These are phyloP conservation scores for Hepatocystis sp. DNA, from an alignment of 169 alveolate genomes.

Conservation along the genomic window DNA sequence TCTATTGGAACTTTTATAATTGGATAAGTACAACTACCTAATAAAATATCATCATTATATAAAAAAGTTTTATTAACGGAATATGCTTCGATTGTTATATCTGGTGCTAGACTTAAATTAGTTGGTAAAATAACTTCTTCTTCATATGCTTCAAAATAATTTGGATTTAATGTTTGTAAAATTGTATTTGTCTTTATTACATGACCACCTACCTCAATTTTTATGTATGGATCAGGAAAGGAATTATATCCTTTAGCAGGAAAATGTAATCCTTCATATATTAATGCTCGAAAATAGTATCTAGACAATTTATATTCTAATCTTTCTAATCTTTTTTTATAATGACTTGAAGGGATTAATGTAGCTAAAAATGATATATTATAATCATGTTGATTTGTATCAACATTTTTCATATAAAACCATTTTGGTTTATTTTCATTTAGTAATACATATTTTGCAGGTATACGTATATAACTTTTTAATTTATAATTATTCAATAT, in stretches of 20 bases:
- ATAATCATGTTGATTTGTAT: constrained; percentile 74
- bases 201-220: constrained; percentile 90
- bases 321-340: constrained; percentile 84
- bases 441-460: constrained; percentile 79
- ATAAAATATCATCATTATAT: constrained; percentile 75
- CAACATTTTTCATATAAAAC: constrained; percentile 81
- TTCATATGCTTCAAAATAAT: constrained; percentile 91
- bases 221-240: constrained; percentile 83
- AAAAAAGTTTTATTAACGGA: constrained; percentile 80
- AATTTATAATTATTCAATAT: constrained; percentile 34
- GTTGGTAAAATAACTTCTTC: constrained; percentile 89
- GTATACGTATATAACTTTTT: constrained; percentile 76
- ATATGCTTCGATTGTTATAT: constrained; percentile 85
- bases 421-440: constrained; percentile 90
- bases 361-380: constrained; percentile 78
- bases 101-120: constrained; percentile 90
- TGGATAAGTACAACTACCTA: constrained; percentile 84
- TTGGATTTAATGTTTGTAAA: constrained; percentile 88
- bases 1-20: constrained; percentile 89
- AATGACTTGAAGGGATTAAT: constrained; percentile 65
- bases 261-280: constrained; percentile 91
- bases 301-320: constrained; percentile 85
- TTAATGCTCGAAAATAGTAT: constrained; percentile 87
- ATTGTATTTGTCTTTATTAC: constrained; percentile 84
- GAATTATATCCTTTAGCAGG: constrained; percentile 86